Base-by-base conservation (phyloP, 2,329 filamentous ascomycete species). In the Trichoderma atroviride region DNA sequence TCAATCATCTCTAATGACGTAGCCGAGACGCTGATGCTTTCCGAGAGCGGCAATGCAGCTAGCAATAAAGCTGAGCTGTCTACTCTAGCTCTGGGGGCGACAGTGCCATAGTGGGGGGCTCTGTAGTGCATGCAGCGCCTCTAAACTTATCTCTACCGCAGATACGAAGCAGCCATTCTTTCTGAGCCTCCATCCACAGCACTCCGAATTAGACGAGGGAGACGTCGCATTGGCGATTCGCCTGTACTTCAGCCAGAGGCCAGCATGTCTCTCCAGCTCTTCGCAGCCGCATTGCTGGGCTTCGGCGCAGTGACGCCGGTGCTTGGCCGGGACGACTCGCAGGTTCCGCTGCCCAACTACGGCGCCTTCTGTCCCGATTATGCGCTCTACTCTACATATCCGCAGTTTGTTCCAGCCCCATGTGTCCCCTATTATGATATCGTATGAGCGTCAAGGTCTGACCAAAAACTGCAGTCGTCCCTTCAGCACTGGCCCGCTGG, bases 401-500 rank as follows among this genome's bases (percentile, higher is more conserved):
- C 78, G 13, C 82, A 83, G 82, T 83, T 75, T 65, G 81, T 74
- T 37, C 33, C 29, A 57, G 16, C 27, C 27, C 55, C 16, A n/a
- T 11, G 19, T 24, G 11, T 22, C 29, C 9, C 10, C 29, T 22
- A 1, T 7, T 10, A 27, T 14, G 10, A 2, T 5, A 3, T n/a
- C 5, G 10, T 29, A 4, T 50, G 24, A 4, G 37, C 19, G 24
- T 6, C 19, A 1, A 22, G n/a, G 22, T 9, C 61, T 63, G 40
- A 35, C n/a, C 61, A 62, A 43, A 57, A 50, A 16, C 4, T 31
- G 29, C 71, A 97, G 94, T 78, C 85, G 85, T 24, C 96, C 96
- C 0, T 87, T 91, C 71, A 97, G 93, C 79, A 84, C 89, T 24
- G 96, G 96, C 0, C 91, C 92, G 5, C 85, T 96, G 76, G 84